Evolutionary conservation across 1,284 basidiomycete genomes (phyloP).

Genomic region (Laetiporus sulphureus): DNA sequence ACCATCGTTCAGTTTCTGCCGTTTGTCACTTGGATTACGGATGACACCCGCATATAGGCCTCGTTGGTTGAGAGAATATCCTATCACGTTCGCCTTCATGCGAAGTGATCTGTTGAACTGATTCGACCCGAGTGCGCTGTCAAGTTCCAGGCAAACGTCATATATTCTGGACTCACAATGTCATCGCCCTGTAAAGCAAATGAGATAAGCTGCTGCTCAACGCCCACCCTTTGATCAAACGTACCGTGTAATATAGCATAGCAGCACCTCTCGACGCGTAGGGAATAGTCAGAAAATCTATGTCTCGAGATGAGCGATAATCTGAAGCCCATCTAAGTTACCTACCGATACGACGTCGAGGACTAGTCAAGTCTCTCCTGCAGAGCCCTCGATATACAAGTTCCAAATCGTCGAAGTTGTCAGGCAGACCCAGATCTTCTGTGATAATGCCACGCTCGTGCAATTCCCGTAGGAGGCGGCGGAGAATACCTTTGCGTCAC

Average conservation of each 20-base stretch:
- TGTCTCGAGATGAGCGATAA: neutral
- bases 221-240: conserved; percentile 2
- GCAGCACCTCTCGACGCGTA: conserved; percentile 78
- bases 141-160: too few relatives aligned
- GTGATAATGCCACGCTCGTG: conserved; percentile 57
- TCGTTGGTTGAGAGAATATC: conserved; percentile 82
- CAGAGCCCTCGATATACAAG: conserved; percentile 80
- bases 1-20: conserved; percentile 64
- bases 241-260: conserved; percentile 81
- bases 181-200: conserved; percentile 59
- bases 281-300: conserved; percentile 71
- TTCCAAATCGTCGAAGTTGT: conserved; percentile 62
- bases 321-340: neutral
- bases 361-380: conserved; percentile 24
- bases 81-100: conserved; percentile 74
- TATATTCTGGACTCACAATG: conserved; percentile 46
- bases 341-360: conserved; percentile 70
- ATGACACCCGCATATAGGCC: conserved; percentile 71
- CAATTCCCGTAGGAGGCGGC: conserved; percentile 51
- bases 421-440: conserved; percentile 70
- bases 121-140: too few relatives aligned
- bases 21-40: conserved; percentile 57
- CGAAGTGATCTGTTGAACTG: conserved; percentile 90
- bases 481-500: conserved; percentile 51
- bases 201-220: neutral